These are phyloP conservation scores for Sporothrix euskadiensis DNA, from an alignment of 2,329 filamentous ascomycete genomes.

Conservation along the genomic window DNA sequence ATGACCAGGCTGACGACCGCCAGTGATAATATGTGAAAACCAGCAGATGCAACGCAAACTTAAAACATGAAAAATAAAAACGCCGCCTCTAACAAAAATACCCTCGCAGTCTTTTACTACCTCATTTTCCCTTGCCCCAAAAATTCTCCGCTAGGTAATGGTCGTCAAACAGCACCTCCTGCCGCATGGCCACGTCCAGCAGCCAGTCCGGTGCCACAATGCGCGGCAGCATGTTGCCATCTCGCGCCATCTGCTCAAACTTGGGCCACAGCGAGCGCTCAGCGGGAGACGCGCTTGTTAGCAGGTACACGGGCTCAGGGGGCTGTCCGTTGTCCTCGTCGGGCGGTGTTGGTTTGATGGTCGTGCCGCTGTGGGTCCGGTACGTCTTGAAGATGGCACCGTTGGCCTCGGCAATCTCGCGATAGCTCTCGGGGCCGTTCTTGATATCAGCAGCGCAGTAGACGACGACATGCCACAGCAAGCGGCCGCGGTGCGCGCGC, in stretches of 20 bases:
- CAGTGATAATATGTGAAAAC: background rate
- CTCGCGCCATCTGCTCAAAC: slow-evolving; percentile 76
- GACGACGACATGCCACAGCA: slow-evolving; percentile 74
- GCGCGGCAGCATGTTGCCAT: slow-evolving; percentile 75
- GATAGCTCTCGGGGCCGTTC: slow-evolving; percentile 82
- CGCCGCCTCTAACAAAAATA: background rate
- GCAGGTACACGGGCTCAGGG: slow-evolving; percentile 76
- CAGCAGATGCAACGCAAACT: background rate
- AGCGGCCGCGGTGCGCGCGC: slow-evolving; percentile 70
- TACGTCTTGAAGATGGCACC: slow-evolving; percentile 81
- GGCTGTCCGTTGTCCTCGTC: slow-evolving; percentile 62
- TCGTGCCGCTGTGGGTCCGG: slow-evolving; percentile 68
- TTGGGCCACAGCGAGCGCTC: slow-evolving; percentile 76
- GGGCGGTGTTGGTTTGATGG: slow-evolving; percentile 62
- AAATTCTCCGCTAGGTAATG: slow-evolving; percentile 53
- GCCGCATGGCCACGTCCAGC: slow-evolving; percentile 83
- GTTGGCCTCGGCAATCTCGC: slow-evolving; percentile 82
- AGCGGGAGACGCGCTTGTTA: slow-evolving; percentile 66
- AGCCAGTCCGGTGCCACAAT: slow-evolving; percentile 89
- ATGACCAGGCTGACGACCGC: background rate
- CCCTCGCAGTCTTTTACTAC: background rate
- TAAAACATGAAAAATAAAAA: background rate
- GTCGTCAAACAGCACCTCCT: slow-evolving; percentile 69
- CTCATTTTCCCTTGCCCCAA: slow-evolving; percentile 23
- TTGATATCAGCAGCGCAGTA: slow-evolving; percentile 81